Evolutionary conservation across 441 rosid species (phyloP).

Genomic region (Rhodomyrtus psidioides): DNA sequence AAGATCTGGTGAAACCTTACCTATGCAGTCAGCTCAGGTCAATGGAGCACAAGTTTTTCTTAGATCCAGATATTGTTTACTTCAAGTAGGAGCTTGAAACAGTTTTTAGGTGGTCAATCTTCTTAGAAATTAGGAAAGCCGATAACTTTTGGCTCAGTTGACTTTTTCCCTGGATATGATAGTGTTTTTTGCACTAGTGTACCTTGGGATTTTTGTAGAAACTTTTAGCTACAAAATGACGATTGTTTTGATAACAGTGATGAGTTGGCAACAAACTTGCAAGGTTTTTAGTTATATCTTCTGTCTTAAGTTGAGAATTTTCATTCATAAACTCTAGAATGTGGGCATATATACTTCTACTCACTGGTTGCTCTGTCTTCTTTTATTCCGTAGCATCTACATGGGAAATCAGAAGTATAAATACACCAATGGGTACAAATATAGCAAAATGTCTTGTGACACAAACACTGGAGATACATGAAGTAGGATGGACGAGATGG

Average conservation of each 20-base stretch:
- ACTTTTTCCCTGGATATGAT: not conserved
- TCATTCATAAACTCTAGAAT: not conserved
- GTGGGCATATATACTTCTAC: not conserved
- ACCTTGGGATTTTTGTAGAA: not conserved
- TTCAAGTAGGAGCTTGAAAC: not conserved
- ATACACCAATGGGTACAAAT: slow-evolving; percentile 57
- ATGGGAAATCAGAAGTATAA: slow-evolving; percentile 88
- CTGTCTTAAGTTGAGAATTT: not conserved
- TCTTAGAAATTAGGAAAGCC: not conserved
- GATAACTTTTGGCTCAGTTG: not conserved
- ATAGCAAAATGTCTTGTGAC: slow-evolving; percentile 70
- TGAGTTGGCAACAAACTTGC: not conserved
- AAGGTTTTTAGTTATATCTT: not conserved
- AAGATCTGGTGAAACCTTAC: not conserved
- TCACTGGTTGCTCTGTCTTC: not conserved
- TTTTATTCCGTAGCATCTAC: slow-evolving; percentile 62
- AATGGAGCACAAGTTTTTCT: not conserved
- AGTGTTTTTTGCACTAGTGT: not conserved
- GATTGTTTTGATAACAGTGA: not conserved
- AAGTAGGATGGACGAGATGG: slow-evolving; percentile 78
- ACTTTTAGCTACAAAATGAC: not conserved
- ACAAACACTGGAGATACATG: slow-evolving; percentile 78
- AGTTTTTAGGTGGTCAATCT: not conserved
- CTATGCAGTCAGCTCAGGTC: not conserved
- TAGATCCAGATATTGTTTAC: not conserved